These are phyloP conservation scores for Chytriomyces hyalinus DNA, from an alignment of 192 early-diverging fungal genomes.

Conservation along the genomic window DNA sequence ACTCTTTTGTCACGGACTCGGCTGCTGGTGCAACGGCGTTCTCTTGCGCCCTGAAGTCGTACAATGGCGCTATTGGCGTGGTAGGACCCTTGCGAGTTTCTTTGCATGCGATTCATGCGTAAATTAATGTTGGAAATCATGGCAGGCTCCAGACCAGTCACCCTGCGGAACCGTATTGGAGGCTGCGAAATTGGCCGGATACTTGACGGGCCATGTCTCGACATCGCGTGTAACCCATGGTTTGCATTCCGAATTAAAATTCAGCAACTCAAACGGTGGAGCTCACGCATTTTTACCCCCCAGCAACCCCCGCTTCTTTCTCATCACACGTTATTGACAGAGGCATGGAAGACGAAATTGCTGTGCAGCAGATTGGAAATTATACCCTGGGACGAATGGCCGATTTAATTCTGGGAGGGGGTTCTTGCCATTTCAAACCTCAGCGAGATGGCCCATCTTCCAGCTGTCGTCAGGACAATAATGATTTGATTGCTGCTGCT, in stretches of 20 bases:
- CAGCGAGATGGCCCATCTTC: slow-evolving; percentile 47
- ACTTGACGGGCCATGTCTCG: slow-evolving; percentile 88
- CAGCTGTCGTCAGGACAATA: slow-evolving; percentile 80
- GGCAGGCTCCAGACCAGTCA: slow-evolving; percentile 55
- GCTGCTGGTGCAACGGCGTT: slow-evolving; percentile 98
- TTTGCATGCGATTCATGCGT: not conserved
- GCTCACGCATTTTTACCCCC: no score
- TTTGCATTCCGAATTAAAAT: slow-evolving; percentile 17
- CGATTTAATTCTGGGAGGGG: slow-evolving; percentile 93
- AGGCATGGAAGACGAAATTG: slow-evolving; percentile 77
- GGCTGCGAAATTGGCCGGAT: slow-evolving; percentile 82
- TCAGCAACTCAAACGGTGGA: no score
- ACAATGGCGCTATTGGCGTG: slow-evolving; percentile 93
- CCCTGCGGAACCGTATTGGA: slow-evolving; percentile 96
- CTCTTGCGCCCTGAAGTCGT: slow-evolving; percentile 86
- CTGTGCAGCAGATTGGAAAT: slow-evolving; percentile 88
- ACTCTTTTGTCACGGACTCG: slow-evolving; percentile 89
- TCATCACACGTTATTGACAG: slow-evolving; percentile 80
- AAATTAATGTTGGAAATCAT: not conserved
- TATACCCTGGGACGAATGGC: slow-evolving; percentile 80
- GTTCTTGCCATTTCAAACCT: slow-evolving; percentile 87
- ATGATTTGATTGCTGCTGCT: slow-evolving; percentile 54
- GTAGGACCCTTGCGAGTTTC: slow-evolving; percentile 22
- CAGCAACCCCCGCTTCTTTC: slow-evolving; percentile 61
- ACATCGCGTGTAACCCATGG: slow-evolving; percentile 96